Conservation (phyloP, 768 basidiomycete species). For the Leucogyrophana mollusca region DNA sequence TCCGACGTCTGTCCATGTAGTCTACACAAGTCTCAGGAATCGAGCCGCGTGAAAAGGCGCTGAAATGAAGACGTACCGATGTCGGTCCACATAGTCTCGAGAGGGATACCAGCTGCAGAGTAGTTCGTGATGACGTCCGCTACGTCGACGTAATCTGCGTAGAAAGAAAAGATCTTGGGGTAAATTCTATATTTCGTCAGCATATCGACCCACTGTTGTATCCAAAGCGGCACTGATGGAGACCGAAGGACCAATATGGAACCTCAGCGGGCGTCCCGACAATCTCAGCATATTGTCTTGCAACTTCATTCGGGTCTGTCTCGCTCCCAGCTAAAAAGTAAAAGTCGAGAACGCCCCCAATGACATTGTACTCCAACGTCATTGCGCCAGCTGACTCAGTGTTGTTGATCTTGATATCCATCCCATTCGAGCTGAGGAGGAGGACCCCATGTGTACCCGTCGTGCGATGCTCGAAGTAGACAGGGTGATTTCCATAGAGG, state of each 20-base stretch:
- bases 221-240: slow-evolving; percentile 74
- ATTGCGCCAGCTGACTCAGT: slow-evolving; percentile 30
- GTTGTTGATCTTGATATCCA: slow-evolving; percentile 70
- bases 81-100: slow-evolving; percentile 82
- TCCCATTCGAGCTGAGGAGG: slow-evolving; percentile 68
- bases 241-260: slow-evolving; percentile 72
- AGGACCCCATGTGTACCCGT: slow-evolving; percentile 71
- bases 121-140: slow-evolving; percentile 63
- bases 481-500: slow-evolving; percentile 71
- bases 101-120: slow-evolving; percentile 57
- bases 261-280: slow-evolving; percentile 68
- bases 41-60: not conserved
- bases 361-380: slow-evolving; percentile 69
- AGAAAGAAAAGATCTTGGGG: not conserved
- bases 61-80: slow-evolving; percentile 42
- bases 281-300: slow-evolving; percentile 68
- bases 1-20: slow-evolving; percentile 66
- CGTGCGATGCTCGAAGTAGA: slow-evolving; percentile 69
- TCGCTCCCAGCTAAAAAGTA: slow-evolving; percentile 74
- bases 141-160: slow-evolving; percentile 58
- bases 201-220: slow-evolving; percentile 50
- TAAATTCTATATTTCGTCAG: no score
- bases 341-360: slow-evolving; percentile 77
- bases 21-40: slow-evolving; percentile 38
- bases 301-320: slow-evolving; percentile 53